These are phyloP conservation scores for Rhodotorula graminis DNA, from an alignment of 768 basidiomycete genomes.

Conservation along the genomic window DNA sequence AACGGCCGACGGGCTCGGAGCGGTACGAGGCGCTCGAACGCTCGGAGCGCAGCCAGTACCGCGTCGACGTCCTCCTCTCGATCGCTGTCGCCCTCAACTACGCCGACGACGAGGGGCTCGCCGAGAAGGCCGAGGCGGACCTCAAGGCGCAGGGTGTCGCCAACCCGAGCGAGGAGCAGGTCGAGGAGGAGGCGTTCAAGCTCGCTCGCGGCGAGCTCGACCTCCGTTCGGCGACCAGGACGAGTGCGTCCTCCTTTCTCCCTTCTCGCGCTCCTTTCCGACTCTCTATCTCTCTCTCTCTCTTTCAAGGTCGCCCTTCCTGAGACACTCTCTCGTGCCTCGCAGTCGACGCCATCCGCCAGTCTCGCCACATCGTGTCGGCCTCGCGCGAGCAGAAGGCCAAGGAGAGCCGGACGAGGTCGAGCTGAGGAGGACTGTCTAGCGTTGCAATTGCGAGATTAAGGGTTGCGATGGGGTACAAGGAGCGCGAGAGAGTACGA, in stretches of 20 bases:
- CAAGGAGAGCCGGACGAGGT: background rate
- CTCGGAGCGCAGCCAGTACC: background rate
- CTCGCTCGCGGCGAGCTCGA: background rate
- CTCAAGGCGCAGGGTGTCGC: background rate
- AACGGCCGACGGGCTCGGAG: constrained; percentile 7
- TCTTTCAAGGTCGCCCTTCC: too few relatives aligned
- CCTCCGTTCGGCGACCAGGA: constrained; percentile 12
- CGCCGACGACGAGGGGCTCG: constrained; percentile 5
- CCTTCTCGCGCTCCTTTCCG: too few relatives aligned
- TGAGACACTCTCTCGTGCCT: background rate
- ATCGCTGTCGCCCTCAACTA: constrained; percentile 12
- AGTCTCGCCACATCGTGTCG: background rate
- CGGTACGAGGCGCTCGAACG: constrained; percentile 9
- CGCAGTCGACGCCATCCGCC: constrained; percentile 1
- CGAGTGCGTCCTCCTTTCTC: background rate
- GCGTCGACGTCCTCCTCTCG: constrained; percentile 21
- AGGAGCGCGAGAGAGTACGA: too few relatives aligned
- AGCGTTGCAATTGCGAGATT: too few relatives aligned
- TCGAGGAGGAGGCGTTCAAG: constrained; percentile 1
- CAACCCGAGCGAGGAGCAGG: background rate
- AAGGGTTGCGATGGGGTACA: too few relatives aligned
- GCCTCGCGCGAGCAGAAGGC: background rate
- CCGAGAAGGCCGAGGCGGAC: background rate
- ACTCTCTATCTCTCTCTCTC: background rate
- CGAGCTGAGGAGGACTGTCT: background rate